phyloP scores from a whole-genome alignment of 139 green algal species.

The Micractinium sp. region DNA sequence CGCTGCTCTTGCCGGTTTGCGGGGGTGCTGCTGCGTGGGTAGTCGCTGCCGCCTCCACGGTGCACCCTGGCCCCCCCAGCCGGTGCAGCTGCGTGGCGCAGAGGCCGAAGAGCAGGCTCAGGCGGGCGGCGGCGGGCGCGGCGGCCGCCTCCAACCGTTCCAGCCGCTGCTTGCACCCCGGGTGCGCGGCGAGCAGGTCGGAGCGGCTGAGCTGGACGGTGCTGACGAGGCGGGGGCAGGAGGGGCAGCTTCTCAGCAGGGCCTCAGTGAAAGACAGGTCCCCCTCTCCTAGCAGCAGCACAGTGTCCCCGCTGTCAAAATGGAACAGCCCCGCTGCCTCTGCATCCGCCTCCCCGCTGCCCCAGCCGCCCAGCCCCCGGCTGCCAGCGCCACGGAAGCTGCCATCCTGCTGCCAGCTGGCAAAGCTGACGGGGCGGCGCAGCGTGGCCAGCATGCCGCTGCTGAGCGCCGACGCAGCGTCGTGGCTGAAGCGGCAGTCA shows the following conservation, averaged over 20 bases:
- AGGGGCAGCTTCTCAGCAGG: not conserved
- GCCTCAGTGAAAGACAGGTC: constrained; percentile 49
- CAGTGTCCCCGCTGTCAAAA: not conserved
- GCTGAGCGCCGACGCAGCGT: not conserved
- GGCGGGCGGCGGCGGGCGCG: not conserved
- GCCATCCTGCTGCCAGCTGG: not conserved
- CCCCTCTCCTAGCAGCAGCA: constrained; percentile 55
- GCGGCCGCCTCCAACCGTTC: not conserved
- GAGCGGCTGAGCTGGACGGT: not conserved
- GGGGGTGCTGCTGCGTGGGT: no score
- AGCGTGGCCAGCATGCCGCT: not conserved
- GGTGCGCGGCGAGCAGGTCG: not conserved
- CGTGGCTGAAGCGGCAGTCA: constrained; percentile 15
- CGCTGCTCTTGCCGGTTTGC: not conserved
- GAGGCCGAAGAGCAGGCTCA: constrained; percentile 14
- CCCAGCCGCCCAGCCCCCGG: not conserved
- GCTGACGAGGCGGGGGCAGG: not conserved
- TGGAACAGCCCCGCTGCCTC: not conserved
- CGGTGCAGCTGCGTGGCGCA: constrained; percentile 11
- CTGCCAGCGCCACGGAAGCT: not conserved
- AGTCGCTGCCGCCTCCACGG: not conserved
- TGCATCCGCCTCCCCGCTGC: not conserved
- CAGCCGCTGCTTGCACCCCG: not conserved
- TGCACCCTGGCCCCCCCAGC: not conserved
- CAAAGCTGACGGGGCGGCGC: not conserved